Conservation (phyloP, 257 asterid genomes). For the Ligustrum vulgare region DNA sequence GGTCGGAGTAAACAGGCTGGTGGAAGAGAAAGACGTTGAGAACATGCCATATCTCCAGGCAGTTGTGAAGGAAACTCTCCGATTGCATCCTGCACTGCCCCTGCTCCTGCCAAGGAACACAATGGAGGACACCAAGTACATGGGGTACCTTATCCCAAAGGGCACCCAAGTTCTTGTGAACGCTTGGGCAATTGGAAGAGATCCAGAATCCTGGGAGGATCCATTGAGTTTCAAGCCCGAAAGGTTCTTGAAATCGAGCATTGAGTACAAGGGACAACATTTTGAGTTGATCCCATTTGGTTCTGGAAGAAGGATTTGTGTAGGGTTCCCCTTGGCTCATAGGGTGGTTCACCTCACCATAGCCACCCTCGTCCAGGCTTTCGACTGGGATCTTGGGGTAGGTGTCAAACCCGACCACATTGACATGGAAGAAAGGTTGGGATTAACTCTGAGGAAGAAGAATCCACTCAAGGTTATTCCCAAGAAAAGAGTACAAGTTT, state of each 20-base stretch:
- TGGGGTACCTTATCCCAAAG: slow-evolving; percentile 14
- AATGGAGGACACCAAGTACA: slow-evolving; percentile 2
- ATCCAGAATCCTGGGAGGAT: background rate
- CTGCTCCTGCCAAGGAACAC: slow-evolving; percentile 2
- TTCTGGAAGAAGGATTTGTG: background rate
- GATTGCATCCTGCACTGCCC: slow-evolving; percentile 12
- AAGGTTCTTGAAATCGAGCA: slow-evolving; percentile 3
- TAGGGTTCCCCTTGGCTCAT: slow-evolving; percentile 9
- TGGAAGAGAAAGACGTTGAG: slow-evolving; percentile 16
- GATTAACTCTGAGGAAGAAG: slow-evolving; percentile 9
- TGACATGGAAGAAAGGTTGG: background rate
- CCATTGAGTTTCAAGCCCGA: slow-evolving; percentile 5
- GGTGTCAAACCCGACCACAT: slow-evolving; percentile 3
- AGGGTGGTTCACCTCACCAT: slow-evolving; percentile 7
- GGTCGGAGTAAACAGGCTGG: background rate
- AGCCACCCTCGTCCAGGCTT: background rate
- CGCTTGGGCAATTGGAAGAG: slow-evolving; percentile 6
- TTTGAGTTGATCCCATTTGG: slow-evolving; percentile 7
- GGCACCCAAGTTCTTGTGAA: slow-evolving; percentile 5
- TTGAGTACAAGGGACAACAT: slow-evolving; percentile 9
- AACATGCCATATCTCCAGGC: slow-evolving; percentile 17
- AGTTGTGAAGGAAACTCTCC: slow-evolving; percentile 6
- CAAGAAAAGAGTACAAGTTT: background rate
- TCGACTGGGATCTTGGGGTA: background rate
- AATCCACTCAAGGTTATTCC: slow-evolving; percentile 3